A percentile compares a stretch with the other conserved stretches of the same genome.
phyloP scores from a whole-genome alignment of 805 yeast genomes.

The Diddensiella transvaalensis region DNA sequence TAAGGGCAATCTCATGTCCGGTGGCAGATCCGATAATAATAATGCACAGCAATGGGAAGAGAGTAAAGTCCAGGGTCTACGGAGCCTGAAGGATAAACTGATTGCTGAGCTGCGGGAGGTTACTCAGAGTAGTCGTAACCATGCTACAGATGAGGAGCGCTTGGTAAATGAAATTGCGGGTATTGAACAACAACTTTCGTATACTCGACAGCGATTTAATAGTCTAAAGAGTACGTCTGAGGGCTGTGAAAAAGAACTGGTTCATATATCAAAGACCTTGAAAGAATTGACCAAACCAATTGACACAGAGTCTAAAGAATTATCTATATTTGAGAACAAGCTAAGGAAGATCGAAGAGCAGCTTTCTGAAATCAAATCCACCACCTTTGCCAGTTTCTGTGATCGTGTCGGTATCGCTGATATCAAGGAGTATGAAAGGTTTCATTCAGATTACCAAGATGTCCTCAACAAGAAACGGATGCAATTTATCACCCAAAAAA shows the following conservation, averaged over 20 bases:
- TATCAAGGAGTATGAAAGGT: conserved; percentile 66
- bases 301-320: conserved; percentile 24
- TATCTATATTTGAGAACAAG: conserved; percentile 6
- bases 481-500: conserved; percentile 56
- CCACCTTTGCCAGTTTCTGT: conserved; percentile 49
- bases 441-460: conserved; percentile 46
- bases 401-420: conserved; percentile 46
- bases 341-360: conserved; percentile 2
- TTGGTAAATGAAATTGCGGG: conserved; percentile 53
- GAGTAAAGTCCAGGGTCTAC: conserved; percentile 44
- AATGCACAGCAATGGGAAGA: conserved; percentile 68
- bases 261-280: conserved; percentile 21
- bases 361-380: conserved; percentile 24
- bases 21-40: conserved; percentile 59
- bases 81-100: conserved; percentile 47
- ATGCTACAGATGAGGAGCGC: conserved; percentile 46
- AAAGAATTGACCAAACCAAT: conserved; percentile 45
- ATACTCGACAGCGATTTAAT: conserved; percentile 31
- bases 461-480: conserved; percentile 37
- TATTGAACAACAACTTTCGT: conserved; percentile 37
- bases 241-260: conserved; percentile 30
- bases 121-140: conserved; percentile 47
- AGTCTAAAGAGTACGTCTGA: conserved; percentile 28
- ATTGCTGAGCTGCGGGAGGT: conserved; percentile 49
- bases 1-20: conserved; percentile 87